Evolutionary conservation across 192 early-diverging fungal species (phyloP), one percentile per base, ranked within the genome.

Genomic region (Gryganskiella cystojenkinii): DNA sequence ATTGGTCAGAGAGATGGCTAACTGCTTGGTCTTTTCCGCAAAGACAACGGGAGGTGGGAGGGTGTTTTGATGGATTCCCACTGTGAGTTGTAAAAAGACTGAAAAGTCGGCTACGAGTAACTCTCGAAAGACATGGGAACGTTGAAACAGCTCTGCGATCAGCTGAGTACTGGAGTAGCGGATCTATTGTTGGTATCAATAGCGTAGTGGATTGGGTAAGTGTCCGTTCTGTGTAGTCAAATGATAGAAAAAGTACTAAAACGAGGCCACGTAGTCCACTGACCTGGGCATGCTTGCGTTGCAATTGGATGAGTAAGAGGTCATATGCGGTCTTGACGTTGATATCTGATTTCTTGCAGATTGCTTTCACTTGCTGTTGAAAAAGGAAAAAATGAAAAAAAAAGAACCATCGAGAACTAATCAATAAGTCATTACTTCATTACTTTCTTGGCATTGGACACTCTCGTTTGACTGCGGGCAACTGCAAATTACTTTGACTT

Each of bases 101-200:
- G 87, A 85, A 33, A 89, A 84, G 30, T 83, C 81, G 2, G 71
- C 70, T 1, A 84, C 74, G 0, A 89, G 56, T 17, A 91, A 70
- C 13, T 76, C 59, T 35, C 91, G 86, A 67, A 92, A 89, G 30
- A 70, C 71, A 66, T 92, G 89, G 15, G 91, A 92, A 4, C 91
- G 85, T 13, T 67, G 56, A 59, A 92, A 92, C 6, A 92, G 70
- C 64, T 85, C 85, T 50, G 87, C 84, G 10, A 90, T 78, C 3
- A 82, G 61, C 64, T 90, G 90, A 15, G 88, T 58, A 31, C 84
- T 79, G 15, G 89, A 86, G n/a, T 85, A 83, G 7, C 91, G 90
- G 31, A 90, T 84, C 82, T 89, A 53, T 35, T 58, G 22, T n/a
- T n/a, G n/a, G n/a, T n/a, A n/a, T n/a, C n/a, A n/a, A n/a, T n/a